A percentile compares a stretch with the other conserved stretches of the same genome.
Evolutionary conservation across 73 alveolate species (phyloP).

Genomic region (Symbiodinium pilosum): DNA sequence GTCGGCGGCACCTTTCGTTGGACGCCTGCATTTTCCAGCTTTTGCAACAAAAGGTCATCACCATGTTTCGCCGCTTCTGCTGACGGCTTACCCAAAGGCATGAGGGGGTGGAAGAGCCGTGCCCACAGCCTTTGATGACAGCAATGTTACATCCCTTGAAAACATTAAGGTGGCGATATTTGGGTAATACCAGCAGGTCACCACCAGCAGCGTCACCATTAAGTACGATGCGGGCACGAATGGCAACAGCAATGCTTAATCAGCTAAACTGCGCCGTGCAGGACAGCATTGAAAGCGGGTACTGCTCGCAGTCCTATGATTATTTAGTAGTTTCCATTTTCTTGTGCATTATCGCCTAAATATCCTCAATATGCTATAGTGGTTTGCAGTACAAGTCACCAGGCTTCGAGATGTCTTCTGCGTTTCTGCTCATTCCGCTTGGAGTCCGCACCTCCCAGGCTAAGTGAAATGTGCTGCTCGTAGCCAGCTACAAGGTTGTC

Average conservation of each 20-base stretch:
- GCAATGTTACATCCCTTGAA: background rate
- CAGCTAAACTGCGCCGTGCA: too few species aligned
- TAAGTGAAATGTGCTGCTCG: slow-evolving; percentile 57
- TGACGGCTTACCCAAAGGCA: slow-evolving; percentile 39
- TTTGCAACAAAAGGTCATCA: slow-evolving; percentile 28
- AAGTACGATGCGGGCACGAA: too few species aligned
- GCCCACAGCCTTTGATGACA: slow-evolving; percentile 53
- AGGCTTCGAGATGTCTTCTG: slow-evolving; percentile 67
- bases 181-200: too few species aligned
- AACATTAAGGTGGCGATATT: too few species aligned
- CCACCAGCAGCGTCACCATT: too few species aligned
- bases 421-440: slow-evolving; percentile 75
- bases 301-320: too few species aligned
- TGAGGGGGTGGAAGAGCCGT: slow-evolving; percentile 35
- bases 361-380: too few species aligned
- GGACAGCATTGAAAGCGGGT: too few species aligned
- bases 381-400: slow-evolving; percentile 4
- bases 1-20: slow-evolving; percentile 14
- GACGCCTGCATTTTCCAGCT: slow-evolving; percentile 54
- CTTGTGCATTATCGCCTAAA: too few species aligned
- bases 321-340: too few species aligned
- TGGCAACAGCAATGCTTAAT: too few species aligned
- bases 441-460: slow-evolving; percentile 54
- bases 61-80: background rate
- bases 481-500: slow-evolving; percentile 48